These are phyloP conservation scores for Hanseniaspora pseudoguilliermondii DNA, from an alignment of 805 yeast genomes.

Conservation along the genomic window DNA sequence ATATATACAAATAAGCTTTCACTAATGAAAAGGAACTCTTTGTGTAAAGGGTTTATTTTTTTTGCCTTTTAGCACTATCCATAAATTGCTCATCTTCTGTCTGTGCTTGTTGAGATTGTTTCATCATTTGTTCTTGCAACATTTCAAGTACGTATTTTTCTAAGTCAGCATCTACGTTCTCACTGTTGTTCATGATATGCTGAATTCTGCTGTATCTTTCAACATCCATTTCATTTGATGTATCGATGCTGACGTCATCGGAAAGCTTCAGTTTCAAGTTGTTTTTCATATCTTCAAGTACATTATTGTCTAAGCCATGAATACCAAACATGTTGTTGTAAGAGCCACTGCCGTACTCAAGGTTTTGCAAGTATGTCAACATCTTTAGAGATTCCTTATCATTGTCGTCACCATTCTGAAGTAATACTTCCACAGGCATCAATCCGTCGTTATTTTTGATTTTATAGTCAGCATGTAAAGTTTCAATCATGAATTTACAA, in stretches of 20 bases:
- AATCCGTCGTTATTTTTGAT: constrained; percentile 59
- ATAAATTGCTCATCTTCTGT: neutral
- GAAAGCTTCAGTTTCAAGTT: constrained; percentile 48
- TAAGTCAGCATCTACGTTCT: constrained; percentile 67
- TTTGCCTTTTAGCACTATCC: constrained; percentile 1
- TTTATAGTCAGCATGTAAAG: constrained; percentile 52
- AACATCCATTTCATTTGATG: constrained; percentile 32
- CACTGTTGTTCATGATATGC: constrained; percentile 54
- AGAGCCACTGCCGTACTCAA: constrained; percentile 14
- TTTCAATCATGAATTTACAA: constrained; percentile 57
- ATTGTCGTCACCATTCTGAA: constrained; percentile 47
- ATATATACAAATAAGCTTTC: neutral
- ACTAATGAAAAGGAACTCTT: no score
- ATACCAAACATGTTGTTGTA: constrained; percentile 12
- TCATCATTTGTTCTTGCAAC: constrained; percentile 40
- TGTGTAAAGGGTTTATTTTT: neutral
- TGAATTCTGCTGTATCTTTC: constrained; percentile 54
- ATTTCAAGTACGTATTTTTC: constrained; percentile 54
- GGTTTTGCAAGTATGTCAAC: constrained; percentile 44
- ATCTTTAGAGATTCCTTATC: constrained; percentile 55
- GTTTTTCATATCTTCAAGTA: constrained; percentile 27
- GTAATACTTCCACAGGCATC: constrained; percentile 60
- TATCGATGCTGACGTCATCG: constrained; percentile 26
- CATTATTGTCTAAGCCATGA: constrained; percentile 21
- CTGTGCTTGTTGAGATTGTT: constrained; percentile 25